Evolutionary conservation across 2,329 filamentous ascomycete species (phyloP).

Genomic region (Trichophyton simii): DNA sequence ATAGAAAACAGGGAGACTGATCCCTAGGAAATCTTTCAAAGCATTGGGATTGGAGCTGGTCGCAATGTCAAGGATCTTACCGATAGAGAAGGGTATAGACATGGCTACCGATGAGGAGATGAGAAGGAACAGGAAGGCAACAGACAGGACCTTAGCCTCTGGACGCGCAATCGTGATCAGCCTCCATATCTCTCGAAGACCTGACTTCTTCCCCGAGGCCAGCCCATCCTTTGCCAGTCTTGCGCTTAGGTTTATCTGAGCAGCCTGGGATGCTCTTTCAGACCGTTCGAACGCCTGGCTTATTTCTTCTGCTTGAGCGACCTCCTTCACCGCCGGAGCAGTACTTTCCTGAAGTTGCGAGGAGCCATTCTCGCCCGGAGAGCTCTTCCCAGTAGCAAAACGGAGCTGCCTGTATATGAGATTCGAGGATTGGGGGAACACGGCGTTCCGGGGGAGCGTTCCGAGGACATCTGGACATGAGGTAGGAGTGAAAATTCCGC

Average conservation of each 20-base stretch:
- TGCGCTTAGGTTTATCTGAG: constrained; percentile 79
- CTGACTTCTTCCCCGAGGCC: constrained; percentile 35
- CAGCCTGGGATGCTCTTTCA: constrained; percentile 74
- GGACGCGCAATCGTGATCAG: constrained; percentile 80
- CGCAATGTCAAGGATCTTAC: constrained; percentile 84
- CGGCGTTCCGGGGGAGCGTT: neutral
- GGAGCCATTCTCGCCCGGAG: neutral
- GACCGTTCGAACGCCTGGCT: constrained; percentile 56
- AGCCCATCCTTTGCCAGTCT: constrained; percentile 71
- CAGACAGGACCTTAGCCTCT: constrained; percentile 61
- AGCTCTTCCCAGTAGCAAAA: neutral
- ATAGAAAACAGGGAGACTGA: constrained; percentile 82
- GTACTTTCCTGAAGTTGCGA: neutral
- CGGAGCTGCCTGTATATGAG: neutral
- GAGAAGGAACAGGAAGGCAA: constrained; percentile 74
- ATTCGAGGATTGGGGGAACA: neutral
- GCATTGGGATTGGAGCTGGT: constrained; percentile 59
- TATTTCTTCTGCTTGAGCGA: constrained; percentile 27
- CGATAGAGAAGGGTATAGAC: constrained; percentile 92
- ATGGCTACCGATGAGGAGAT: constrained; percentile 88
- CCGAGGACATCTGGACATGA: neutral
- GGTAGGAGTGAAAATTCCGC: neutral
- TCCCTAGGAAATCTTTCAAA: constrained; percentile 59
- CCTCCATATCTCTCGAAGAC: constrained; percentile 66
- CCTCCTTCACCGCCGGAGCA: neutral